A percentile compares a stretch with the other conserved stretches of the same genome.
Evolutionary conservation across 129 eudicot genomes (phyloP).

Genomic region (Escallonia rubra): DNA sequence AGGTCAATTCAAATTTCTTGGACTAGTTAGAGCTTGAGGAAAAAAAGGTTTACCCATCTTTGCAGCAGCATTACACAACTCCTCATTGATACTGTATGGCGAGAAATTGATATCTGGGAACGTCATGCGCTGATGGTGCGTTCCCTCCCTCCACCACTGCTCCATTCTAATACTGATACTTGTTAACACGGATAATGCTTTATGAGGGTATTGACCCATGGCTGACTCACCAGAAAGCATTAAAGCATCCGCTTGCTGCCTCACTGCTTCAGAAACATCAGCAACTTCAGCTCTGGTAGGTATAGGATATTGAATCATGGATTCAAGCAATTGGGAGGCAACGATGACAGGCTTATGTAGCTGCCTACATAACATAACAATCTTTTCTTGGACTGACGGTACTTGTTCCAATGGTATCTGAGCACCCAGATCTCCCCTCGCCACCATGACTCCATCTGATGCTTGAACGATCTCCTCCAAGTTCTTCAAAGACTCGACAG

Average conservation of each 20-base stretch:
- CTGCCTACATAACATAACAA: constrained; percentile 76
- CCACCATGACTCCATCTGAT: constrained; percentile 98
- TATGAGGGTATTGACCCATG: constrained; percentile 94
- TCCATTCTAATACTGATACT: constrained; percentile 92
- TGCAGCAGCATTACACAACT: constrained; percentile 89
- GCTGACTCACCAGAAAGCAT: constrained; percentile 99
- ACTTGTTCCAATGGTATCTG: constrained; percentile 97
- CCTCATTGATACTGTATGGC: constrained; percentile 75
- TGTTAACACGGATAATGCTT: constrained; percentile 88
- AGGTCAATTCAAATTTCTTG: background rate
- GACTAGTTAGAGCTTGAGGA: too few species aligned
- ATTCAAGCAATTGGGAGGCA: constrained; percentile 90
- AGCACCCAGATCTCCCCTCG: constrained; percentile 96
- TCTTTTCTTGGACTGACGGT: constrained; percentile 81
- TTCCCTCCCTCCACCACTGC: constrained; percentile 96
- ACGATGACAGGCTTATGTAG: constrained; percentile 90
- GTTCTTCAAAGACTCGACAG: constrained; percentile 81
- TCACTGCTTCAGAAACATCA: constrained; percentile 97
- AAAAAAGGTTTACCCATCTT: constrained; percentile 61
- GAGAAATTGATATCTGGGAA: constrained; percentile 73
- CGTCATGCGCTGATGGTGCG: constrained; percentile 63
- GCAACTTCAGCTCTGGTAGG: constrained; percentile 98
- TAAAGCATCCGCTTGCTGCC: constrained; percentile 88
- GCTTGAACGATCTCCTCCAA: constrained; percentile 83
- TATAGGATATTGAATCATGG: constrained; percentile 98